Base-by-base conservation (phyloP, 2,329 filamentous ascomycete genomes). In the Rhinocladiella mackenziei region DNA sequence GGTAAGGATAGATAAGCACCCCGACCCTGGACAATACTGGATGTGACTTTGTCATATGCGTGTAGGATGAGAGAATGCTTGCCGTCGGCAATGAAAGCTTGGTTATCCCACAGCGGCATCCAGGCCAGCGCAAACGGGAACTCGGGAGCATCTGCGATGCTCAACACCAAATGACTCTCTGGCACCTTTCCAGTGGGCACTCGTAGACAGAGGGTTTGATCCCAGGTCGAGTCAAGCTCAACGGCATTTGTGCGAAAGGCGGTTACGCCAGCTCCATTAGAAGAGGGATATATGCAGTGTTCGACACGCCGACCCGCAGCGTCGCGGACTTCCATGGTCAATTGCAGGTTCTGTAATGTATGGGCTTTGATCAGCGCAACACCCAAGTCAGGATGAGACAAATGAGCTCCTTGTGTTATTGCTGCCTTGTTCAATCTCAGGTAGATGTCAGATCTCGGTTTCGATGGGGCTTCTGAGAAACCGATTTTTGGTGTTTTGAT, bases 371-470 rank as follows among this genome's bases (percentile, higher is more conserved):
- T 71, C 2, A 84, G 81, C 8, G 91, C 82, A 51, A 84, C 86
- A n/a, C 87, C 88, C 23, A 84, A 82, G 58, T 94, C 87, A 0
- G 81, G 80, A 58, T 84, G 81, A 6, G 79, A 77, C 15, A 84
- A 65, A 29, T 77, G 70, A 8, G 77, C 76, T 53, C 79, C 76
- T 45, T 81, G 81, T 13, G 84, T 82, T 17, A 98, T 71, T n/a
- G 82, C 74, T 0, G 88, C 86, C 52, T 88, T 82, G 45, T 81
- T 80, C 35, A 98, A 66, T 0, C 89, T 96, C 32, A 98, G 66
- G 62, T 98, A 98, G 38, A 98, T 97, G 63, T 98, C 94, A 8
- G 89, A 96, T 57, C 94, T 77, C 11, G 85, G 76, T 61, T 88
- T 89, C 0, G 84, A 89, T 0, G 92, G 91, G 1, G 89, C 89